Evolutionary conservation across 1,284 basidiomycete genomes (phyloP), one percentile per base, ranked within the genome.

Genomic region (Trichosporon ovoides): DNA sequence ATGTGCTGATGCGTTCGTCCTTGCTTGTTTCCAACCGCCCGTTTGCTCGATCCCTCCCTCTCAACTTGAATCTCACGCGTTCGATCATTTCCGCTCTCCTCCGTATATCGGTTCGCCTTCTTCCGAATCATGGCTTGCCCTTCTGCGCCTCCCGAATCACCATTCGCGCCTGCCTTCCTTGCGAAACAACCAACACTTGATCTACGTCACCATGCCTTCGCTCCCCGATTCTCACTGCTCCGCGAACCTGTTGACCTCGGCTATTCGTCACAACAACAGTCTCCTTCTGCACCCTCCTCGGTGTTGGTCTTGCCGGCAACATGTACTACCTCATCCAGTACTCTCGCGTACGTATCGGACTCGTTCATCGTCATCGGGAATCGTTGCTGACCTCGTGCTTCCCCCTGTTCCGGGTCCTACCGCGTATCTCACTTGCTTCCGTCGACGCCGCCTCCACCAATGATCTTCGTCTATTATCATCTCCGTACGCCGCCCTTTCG

Each of bases 281-380:
- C 61, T 69, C 69, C 61, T 77, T 72, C 73, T 64, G 72, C 61
- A 64, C 53, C 54, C 66, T 77, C 56, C 71, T 73, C 66, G 65
- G 64, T 40, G 68, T 70, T 54, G 66, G 70, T 28, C 59, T 76
- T 54, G 62, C 59, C 53, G 73, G 67, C 51, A 66, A 68, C 56
- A 58, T 63, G 48, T 73, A 65, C 70, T 68, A 71, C 60, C 68
- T 77, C 38, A 52, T 72, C 54, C 68, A 75, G 65, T 77, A 72
- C 66, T 68, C 64, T 57, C 66, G 68, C 50, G 74, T 75, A 55
- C 56, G 73, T 75, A 31, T 52, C 14, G 12, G 19, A 10, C 12
- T 16, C 5, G 20, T 22, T 13, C 46, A 22, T 38, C 13, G 24
- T n/a, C n/a, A n/a, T 2, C 19, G 28, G 19, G 22, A 9, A 9